Evolutionary conservation across 2,329 filamentous ascomycete genomes (phyloP).

Genomic region (Monosporascus cannonballus): DNA sequence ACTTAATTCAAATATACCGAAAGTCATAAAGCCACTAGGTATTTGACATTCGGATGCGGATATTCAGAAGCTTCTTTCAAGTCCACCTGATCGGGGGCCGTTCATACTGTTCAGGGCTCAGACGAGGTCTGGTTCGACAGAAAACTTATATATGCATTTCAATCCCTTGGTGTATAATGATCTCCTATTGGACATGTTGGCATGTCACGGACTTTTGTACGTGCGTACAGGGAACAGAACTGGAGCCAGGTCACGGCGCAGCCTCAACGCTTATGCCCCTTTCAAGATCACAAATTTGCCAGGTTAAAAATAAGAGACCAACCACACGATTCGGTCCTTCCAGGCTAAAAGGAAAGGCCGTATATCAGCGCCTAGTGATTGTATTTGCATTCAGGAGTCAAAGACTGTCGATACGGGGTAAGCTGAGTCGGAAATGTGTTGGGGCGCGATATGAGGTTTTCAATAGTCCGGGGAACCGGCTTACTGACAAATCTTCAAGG

Average conservation of each 20-base stretch:
- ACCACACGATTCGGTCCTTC: slow-evolving; percentile 32
- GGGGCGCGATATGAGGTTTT: not conserved
- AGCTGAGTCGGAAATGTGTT: not conserved
- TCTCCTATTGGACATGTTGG: not conserved
- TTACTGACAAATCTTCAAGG: not conserved
- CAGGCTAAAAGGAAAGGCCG: slow-evolving; percentile 34
- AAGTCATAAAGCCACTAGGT: too few relatives aligned
- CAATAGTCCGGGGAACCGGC: not conserved
- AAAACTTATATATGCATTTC: slow-evolving; percentile 1
- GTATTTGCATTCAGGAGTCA: not conserved
- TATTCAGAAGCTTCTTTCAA: too few relatives aligned
- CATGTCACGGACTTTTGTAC: too few relatives aligned
- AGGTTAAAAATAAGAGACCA: slow-evolving; percentile 28
- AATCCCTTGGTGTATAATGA: not conserved
- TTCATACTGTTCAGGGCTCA: not conserved
- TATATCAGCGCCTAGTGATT: slow-evolving; percentile 8
- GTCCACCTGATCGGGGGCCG: too few relatives aligned
- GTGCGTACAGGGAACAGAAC: not conserved
- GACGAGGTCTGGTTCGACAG: not conserved
- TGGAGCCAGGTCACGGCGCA: not conserved
- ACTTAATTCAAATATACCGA: too few relatives aligned
- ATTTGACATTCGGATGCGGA: too few relatives aligned
- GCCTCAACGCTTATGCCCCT: slow-evolving; percentile 7
- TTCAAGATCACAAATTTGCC: slow-evolving; percentile 27
- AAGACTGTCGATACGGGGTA: not conserved